phyloP scores from a whole-genome alignment of 1,284 basidiomycete species.

The Puccinia horiana region DNA sequence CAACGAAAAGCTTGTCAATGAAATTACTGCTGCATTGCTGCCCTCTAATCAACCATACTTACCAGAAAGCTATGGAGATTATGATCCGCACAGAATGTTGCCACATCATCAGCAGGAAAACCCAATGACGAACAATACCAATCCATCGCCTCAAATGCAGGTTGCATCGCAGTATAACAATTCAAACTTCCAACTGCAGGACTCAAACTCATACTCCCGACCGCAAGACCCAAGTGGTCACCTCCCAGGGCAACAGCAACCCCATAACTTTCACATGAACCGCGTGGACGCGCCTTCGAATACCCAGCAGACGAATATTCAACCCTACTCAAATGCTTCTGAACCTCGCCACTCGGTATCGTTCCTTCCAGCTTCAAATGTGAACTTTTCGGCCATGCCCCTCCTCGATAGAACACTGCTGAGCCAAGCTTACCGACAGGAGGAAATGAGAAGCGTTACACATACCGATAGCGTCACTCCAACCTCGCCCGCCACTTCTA shows the following conservation, averaged over 20 bases:
- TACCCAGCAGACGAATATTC: neutral
- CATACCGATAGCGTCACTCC: constrained; percentile 14
- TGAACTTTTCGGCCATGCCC: neutral
- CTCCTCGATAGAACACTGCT: constrained; percentile 16
- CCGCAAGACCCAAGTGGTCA: neutral
- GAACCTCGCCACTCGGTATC: neutral
- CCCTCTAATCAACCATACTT: constrained; percentile 17
- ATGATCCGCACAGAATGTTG: neutral
- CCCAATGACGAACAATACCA: neutral
- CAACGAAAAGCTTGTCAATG: constrained; percentile 18
- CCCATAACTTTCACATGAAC: neutral
- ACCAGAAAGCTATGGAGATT: constrained; percentile 10
- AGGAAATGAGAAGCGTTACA: constrained; percentile 11
- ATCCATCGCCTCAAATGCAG: neutral
- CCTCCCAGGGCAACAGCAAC: neutral
- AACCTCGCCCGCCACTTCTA: neutral
- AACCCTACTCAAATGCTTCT: neutral
- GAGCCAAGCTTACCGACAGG: constrained; percentile 22
- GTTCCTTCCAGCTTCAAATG: neutral
- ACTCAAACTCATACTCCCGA: neutral
- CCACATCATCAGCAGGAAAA: neutral
- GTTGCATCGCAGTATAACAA: neutral
- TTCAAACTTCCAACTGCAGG: neutral
- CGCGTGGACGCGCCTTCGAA: neutral
- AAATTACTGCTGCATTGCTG: neutral